A percentile compares a stretch with the other conserved stretches of the same genome.
phyloP scores from a whole-genome alignment of 2,329 filamentous ascomycete species.

The Escovopsis sp. region DNA sequence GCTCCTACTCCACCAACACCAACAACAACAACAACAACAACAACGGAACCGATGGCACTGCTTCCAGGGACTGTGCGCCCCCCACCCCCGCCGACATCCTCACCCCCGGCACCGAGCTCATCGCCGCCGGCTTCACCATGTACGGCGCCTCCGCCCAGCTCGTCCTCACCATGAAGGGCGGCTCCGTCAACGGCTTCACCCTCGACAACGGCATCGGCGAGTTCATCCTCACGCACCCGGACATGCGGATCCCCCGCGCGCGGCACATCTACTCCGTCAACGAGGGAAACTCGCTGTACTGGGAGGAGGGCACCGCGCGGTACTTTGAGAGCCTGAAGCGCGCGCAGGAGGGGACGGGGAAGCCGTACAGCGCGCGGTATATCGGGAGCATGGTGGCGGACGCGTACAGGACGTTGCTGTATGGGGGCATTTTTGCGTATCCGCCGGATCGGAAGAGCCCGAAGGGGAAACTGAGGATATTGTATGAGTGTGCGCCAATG shows the following conservation, averaged over 20 bases:
- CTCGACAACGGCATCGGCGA: constrained; percentile 93
- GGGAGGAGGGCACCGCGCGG: constrained; percentile 71
- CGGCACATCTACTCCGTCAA: constrained; percentile 94
- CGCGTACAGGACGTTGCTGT: constrained; percentile 86
- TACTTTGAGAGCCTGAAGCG: constrained; percentile 87
- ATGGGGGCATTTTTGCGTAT: constrained; percentile 95
- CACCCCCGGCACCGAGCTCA: constrained; percentile 75
- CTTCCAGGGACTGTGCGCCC: constrained; percentile 24
- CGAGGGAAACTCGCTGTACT: constrained; percentile 95
- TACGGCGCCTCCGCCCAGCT: constrained; percentile 94
- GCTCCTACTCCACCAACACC: too few species aligned
- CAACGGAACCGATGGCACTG: too few species aligned
- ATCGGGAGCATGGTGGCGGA: constrained; percentile 98
- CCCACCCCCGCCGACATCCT: constrained; percentile 76
- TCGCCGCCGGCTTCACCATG: constrained; percentile 98
- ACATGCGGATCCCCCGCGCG: constrained; percentile 74
- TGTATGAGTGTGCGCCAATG: constrained; percentile 99
- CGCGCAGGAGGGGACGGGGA: constrained; percentile 49
- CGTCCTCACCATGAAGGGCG: constrained; percentile 90
- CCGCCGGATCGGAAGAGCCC: constrained; percentile 95
- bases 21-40: too few species aligned
- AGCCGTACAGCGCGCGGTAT: constrained; percentile 89
- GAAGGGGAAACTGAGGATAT: constrained; percentile 91
- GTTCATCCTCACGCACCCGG: constrained; percentile 93
- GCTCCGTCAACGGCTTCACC: constrained; percentile 91